These are phyloP conservation scores for Phytopythium mirpurense DNA, from an alignment of 352 stramenopile genomes.

Conservation along the genomic window DNA sequence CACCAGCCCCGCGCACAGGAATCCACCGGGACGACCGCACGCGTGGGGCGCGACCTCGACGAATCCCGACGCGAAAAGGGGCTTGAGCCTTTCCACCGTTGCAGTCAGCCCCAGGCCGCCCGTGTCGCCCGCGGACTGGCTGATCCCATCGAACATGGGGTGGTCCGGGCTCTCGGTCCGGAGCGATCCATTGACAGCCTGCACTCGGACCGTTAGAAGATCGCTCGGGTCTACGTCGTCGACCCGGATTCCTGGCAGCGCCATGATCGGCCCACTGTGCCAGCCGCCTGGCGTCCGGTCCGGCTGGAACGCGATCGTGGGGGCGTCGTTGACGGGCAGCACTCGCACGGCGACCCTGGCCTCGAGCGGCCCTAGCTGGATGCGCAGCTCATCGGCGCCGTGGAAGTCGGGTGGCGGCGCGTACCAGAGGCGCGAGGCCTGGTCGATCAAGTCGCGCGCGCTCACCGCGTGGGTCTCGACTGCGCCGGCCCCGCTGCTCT, in stretches of 20 bases:
- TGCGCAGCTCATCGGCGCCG: slow-evolving; percentile 18
- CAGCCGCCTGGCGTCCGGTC: slow-evolving; percentile 15
- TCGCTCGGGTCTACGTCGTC: slow-evolving; percentile 30
- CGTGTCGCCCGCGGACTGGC: slow-evolving; percentile 5
- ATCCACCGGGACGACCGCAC: neutral
- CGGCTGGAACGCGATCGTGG: slow-evolving; percentile 17
- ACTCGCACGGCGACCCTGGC: slow-evolving; percentile 34
- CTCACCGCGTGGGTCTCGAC: neutral
- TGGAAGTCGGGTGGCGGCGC: slow-evolving; percentile 16
- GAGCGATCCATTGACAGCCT: slow-evolving; percentile 20
- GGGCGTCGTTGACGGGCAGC: slow-evolving; percentile 17
- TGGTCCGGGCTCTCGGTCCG: slow-evolving; percentile 8
- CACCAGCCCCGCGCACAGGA: slow-evolving; percentile 10
- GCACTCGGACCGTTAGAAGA: slow-evolving; percentile 25
- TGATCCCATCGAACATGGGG: slow-evolving; percentile 27
- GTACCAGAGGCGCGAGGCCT: slow-evolving; percentile 15
- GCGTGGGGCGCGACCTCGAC: slow-evolving; percentile 17
- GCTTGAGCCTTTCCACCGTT: slow-evolving; percentile 21
- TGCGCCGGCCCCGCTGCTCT: neutral
- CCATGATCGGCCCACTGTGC: slow-evolving; percentile 16
- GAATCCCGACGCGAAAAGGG: slow-evolving; percentile 17
- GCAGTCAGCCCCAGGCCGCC: slow-evolving; percentile 7
- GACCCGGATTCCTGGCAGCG: slow-evolving; percentile 28
- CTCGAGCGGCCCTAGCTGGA: slow-evolving; percentile 8
- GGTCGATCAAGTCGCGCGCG: slow-evolving; percentile 3